Conservation (phyloP, 176 grass and related monocot species). For the Eragrostis nindensis region DNA sequence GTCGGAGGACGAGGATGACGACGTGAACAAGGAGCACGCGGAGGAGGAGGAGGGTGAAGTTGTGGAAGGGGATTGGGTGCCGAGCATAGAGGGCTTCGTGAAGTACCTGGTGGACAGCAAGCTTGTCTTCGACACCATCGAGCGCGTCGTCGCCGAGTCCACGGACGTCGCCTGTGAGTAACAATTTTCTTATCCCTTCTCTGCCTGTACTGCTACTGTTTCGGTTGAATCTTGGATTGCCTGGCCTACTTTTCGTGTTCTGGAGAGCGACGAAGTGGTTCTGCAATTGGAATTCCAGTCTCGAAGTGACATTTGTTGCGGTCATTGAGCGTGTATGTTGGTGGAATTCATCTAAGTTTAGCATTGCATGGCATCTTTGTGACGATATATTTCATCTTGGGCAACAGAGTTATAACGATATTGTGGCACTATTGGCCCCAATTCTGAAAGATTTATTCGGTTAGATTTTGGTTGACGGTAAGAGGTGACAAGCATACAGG, state of each 20-base stretch:
- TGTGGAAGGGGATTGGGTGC: slow-evolving; percentile 57
- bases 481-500: not conserved
- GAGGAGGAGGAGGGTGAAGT: slow-evolving; percentile 12
- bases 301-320: not conserved
- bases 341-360: not conserved
- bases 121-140: slow-evolving; percentile 89
- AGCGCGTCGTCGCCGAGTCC: slow-evolving; percentile 77
- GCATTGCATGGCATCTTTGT: not conserved
- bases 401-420: not conserved
- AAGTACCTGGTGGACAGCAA: slow-evolving; percentile 88
- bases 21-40: slow-evolving; percentile 12
- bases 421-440: not conserved
- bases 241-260: not conserved
- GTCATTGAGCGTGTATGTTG: not conserved
- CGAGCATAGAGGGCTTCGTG: slow-evolving; percentile 75
- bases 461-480: not conserved
- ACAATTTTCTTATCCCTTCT: not conserved
- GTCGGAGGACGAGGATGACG: not conserved
- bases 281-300: not conserved
- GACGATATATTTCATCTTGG: not conserved
- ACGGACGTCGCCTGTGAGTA: slow-evolving; percentile 87
- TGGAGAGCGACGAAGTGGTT: not conserved
- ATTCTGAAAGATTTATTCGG: not conserved
- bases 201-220: not conserved
- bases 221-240: not conserved